phyloP scores from a whole-genome alignment of 768 basidiomycete genomes.

The Galerina marginata region DNA sequence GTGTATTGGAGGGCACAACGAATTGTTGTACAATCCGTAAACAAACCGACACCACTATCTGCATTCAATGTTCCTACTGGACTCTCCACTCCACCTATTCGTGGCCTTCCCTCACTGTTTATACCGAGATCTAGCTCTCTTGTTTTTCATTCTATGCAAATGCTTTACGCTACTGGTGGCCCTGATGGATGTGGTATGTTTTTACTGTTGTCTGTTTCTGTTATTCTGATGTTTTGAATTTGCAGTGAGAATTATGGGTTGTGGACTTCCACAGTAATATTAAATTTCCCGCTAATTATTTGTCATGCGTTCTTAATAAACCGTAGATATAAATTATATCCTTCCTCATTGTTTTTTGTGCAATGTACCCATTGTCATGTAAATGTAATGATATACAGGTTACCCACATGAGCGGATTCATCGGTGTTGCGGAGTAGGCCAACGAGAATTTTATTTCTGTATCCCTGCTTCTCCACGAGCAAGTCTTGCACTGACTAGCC shows the following conservation, averaged over 20 bases:
- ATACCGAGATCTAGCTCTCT: constrained; percentile 69
- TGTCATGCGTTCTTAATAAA: too few relatives aligned
- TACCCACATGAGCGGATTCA: too few relatives aligned
- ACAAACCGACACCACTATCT: constrained; percentile 43
- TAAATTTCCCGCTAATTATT: too few relatives aligned
- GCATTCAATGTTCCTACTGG: constrained; percentile 59
- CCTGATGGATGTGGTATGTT: constrained; percentile 68
- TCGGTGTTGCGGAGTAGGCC: too few relatives aligned
- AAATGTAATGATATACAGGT: too few relatives aligned
- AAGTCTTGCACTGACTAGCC: too few relatives aligned
- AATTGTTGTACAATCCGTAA: constrained; percentile 63
- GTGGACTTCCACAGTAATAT: constrained; percentile 42
- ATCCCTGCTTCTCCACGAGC: too few relatives aligned
- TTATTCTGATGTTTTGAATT: constrained; percentile 9
- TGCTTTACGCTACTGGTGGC: constrained; percentile 78
- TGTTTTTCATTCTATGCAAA: constrained; percentile 85
- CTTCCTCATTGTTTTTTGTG: too few relatives aligned
- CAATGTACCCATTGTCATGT: too few relatives aligned
- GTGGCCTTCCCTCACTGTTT: constrained; percentile 59
- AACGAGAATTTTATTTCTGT: too few relatives aligned
- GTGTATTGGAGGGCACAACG: constrained; percentile 72
- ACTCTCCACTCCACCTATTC: constrained; percentile 58
- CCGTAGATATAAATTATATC: too few relatives aligned
- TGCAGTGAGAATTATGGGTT: constrained; percentile 59
- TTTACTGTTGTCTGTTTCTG: neutral